phyloP scores from a whole-genome alignment of 2,329 filamentous ascomycete genomes.

The Exophiala phaeomuriformis region DNA sequence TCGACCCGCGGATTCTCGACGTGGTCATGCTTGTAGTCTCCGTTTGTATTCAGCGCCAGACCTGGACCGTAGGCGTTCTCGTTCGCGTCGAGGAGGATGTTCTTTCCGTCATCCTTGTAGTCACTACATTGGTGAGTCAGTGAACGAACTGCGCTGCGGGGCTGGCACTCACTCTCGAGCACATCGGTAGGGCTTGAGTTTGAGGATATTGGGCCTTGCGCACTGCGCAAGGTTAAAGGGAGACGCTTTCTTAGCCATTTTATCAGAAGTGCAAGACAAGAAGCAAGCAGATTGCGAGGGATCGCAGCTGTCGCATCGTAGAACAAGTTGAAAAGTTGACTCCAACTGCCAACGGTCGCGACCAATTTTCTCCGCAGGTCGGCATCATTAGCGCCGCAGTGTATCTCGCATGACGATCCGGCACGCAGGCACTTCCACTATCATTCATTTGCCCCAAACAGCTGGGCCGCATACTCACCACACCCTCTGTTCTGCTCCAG shows the following conservation, averaged over 20 bases:
- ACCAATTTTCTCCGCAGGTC: slow-evolving; percentile 3
- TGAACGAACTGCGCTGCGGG: background rate
- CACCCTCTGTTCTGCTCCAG: too few relatives aligned
- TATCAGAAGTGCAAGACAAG: background rate
- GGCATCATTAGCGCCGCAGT: background rate
- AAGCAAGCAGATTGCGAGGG: background rate
- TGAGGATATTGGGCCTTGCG: slow-evolving; percentile 68
- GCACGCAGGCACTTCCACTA: background rate
- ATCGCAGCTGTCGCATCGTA: background rate
- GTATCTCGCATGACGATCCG: background rate
- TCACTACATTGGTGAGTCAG: slow-evolving; percentile 55
- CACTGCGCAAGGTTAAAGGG: slow-evolving; percentile 68
- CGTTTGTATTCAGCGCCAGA: slow-evolving; percentile 47
- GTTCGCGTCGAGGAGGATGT: slow-evolving; percentile 93
- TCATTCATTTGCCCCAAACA: too few relatives aligned
- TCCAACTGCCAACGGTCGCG: background rate
- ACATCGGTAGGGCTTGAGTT: slow-evolving; percentile 71
- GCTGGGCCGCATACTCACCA: too few relatives aligned
- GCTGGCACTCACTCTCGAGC: slow-evolving; percentile 61
- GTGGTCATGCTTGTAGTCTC: slow-evolving; percentile 33
- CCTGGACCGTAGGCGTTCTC: slow-evolving; percentile 94
- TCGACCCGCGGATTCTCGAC: slow-evolving; percentile 56
- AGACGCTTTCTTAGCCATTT: slow-evolving; percentile 31
- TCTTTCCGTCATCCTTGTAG: slow-evolving; percentile 97
- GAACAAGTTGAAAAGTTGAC: background rate